These are phyloP conservation scores for Rubus parviflorus DNA, from an alignment of 306 rosid species.

Conservation along the genomic window DNA sequence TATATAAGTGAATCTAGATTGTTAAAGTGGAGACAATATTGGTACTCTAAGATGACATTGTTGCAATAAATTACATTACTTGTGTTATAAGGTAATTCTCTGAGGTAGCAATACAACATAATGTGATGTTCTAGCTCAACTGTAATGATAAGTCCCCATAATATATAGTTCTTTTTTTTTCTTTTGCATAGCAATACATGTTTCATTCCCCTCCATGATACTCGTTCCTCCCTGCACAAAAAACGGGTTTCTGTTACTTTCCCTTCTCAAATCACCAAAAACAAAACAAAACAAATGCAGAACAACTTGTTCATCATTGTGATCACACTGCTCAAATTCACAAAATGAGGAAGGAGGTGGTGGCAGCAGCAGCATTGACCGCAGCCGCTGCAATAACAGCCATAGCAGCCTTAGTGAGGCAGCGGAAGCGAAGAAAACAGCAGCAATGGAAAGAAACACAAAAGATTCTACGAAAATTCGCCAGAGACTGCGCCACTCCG, in stretches of 20 bases:
- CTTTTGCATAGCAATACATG: too few relatives aligned
- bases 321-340: not conserved
- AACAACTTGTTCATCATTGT: not conserved
- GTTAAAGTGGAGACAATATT: too few relatives aligned
- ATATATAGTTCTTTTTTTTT: too few relatives aligned
- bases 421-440: conserved; percentile 46
- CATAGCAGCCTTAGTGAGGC: conserved; percentile 28
- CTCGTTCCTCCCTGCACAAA: conserved; percentile 22
- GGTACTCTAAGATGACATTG: too few relatives aligned
- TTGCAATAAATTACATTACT: too few relatives aligned
- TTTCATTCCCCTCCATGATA: conserved; percentile 1
- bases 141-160: too few relatives aligned
- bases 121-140: too few relatives aligned
- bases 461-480: conserved; percentile 47
- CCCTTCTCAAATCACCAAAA: not conserved
- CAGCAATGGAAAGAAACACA: conserved; percentile 37
- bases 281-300: not conserved
- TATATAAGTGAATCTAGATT: too few relatives aligned
- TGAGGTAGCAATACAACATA: too few relatives aligned
- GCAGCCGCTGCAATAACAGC: conserved; percentile 32
- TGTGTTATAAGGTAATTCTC: too few relatives aligned
- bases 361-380: conserved; percentile 31
- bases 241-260: conserved; percentile 12
- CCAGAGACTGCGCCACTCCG: conserved; percentile 61
- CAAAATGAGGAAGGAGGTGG: conserved; percentile 48